phyloP scores from a whole-genome alignment of 495 filamentous ascomycete genomes.

The Jackrogersella multiformis region DNA sequence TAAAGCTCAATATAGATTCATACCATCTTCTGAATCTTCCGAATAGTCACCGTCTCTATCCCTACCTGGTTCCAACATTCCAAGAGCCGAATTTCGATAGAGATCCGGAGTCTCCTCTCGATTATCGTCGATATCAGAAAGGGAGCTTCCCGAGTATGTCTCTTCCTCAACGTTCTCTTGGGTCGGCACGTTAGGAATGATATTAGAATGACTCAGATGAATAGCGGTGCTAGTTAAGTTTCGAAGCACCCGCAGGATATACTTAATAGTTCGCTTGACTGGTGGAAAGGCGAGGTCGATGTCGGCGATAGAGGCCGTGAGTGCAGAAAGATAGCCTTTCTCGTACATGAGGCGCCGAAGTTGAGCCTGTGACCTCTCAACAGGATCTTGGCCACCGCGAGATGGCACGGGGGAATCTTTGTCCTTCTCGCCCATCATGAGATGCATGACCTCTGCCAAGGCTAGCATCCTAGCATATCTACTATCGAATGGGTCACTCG shows the following conservation, averaged over 20 bases:
- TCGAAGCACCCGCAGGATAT: slow-evolving; percentile 89
- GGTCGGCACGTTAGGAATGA: slow-evolving; percentile 66
- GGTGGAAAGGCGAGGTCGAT: slow-evolving; percentile 95
- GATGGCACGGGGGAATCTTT: slow-evolving; percentile 54
- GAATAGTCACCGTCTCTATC: slow-evolving; percentile 77
- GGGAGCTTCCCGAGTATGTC: slow-evolving; percentile 86
- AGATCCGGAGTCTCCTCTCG: slow-evolving; percentile 97
- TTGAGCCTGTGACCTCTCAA: slow-evolving; percentile 69
- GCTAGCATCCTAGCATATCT: slow-evolving; percentile 88
- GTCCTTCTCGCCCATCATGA: slow-evolving; percentile 85
- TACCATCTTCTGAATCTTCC: slow-evolving; percentile 72
- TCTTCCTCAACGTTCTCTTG: slow-evolving; percentile 85
- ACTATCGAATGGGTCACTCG: slow-evolving; percentile 80
- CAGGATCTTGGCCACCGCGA: slow-evolving; percentile 34
- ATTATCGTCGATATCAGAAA: slow-evolving; percentile 85
- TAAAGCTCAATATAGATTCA: slow-evolving; percentile 5
- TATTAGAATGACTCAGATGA: slow-evolving; percentile 81
- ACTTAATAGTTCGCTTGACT: slow-evolving; percentile 92
- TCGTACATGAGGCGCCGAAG: slow-evolving; percentile 97
- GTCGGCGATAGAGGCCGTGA: slow-evolving; percentile 93
- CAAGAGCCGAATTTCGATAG: slow-evolving; percentile 93
- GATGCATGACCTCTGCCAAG: slow-evolving; percentile 89
- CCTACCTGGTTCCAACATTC: slow-evolving; percentile 84
- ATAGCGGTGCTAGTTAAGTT: slow-evolving; percentile 88
- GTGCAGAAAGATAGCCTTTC: slow-evolving; percentile 87